phyloP scores from a whole-genome alignment of 1,284 basidiomycete genomes.

The Farysia itapuensis region DNA sequence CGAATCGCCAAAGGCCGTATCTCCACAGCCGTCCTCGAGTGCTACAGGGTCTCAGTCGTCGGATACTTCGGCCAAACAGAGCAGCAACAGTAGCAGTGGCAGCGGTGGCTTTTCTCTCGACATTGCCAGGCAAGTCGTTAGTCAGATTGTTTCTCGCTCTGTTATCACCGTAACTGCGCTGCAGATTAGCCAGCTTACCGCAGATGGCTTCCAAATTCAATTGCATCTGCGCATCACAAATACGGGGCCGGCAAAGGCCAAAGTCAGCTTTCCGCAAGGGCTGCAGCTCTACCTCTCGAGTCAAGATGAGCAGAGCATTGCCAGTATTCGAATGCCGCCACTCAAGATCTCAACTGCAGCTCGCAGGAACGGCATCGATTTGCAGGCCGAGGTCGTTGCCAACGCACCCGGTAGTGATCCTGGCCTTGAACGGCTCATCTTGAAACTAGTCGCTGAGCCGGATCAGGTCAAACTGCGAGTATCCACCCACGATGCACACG shows the following conservation, averaged over 20 bases:
- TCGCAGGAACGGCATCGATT: constrained; percentile 7
- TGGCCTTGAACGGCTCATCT: constrained; percentile 18
- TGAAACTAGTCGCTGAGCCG: constrained; percentile 7
- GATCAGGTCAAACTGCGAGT: constrained; percentile 7
- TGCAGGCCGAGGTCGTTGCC: constrained; percentile 6
- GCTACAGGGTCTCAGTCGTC: too few relatives aligned
- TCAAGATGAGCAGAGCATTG: constrained; percentile 9
- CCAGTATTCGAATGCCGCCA: constrained; percentile 12
- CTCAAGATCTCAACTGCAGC: constrained; percentile 21
- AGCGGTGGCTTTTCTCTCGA: constrained; percentile 13
- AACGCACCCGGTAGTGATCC: neutral
- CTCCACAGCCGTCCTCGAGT: too few relatives aligned
- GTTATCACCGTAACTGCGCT: constrained; percentile 17
- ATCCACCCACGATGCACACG: constrained; percentile 14
- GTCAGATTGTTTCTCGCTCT: constrained; percentile 28
- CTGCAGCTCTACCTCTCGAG: constrained; percentile 23
- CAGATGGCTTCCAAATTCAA: constrained; percentile 15
- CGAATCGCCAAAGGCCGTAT: too few relatives aligned
- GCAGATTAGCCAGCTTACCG: constrained; percentile 8
- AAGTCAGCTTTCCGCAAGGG: constrained; percentile 33
- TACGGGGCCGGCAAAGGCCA: constrained; percentile 35
- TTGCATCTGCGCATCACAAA: constrained; percentile 16
- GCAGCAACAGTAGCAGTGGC: too few relatives aligned
- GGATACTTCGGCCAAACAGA: too few relatives aligned
- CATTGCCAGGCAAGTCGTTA: constrained; percentile 21